These are phyloP conservation scores for Sugiyamaella floridensis DNA, from an alignment of 805 yeast species.

Conservation along the genomic window DNA sequence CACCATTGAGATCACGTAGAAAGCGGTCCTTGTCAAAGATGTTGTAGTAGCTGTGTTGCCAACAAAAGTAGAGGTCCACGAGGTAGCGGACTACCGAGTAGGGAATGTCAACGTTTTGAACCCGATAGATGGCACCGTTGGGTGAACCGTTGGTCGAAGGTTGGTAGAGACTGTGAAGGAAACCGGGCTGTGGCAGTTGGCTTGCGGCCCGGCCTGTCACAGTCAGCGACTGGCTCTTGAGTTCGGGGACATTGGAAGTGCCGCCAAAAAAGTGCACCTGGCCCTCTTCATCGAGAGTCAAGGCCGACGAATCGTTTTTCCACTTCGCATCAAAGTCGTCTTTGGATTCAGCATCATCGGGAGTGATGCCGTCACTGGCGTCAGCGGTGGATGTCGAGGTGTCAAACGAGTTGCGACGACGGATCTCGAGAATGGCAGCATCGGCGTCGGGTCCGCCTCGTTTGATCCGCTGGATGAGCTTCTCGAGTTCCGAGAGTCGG, in stretches of 20 bases:
- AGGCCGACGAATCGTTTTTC: constrained; percentile 8
- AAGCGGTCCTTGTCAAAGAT: constrained; percentile 16
- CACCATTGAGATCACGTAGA: constrained; percentile 12
- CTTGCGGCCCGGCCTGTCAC: constrained; percentile 4
- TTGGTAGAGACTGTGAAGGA: constrained; percentile 1
- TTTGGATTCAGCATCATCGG: constrained; percentile 1
- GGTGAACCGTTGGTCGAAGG: neutral
- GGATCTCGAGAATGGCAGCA: constrained; percentile 12
- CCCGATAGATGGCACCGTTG: constrained; percentile 1
- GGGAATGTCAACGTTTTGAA: constrained; percentile 10
- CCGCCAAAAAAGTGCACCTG: constrained; percentile 18
- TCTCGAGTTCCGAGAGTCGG: constrained; percentile 7
- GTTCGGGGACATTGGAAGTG: constrained; percentile 15
- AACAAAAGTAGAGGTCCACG: constrained; percentile 17
- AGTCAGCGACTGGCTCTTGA: constrained; percentile 5
- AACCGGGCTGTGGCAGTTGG: neutral
- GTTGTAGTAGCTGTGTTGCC: constrained; percentile 19
- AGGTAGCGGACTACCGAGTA: constrained; percentile 10
- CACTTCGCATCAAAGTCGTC: constrained; percentile 6
- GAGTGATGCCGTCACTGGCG: neutral
- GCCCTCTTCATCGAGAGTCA: constrained; percentile 16
- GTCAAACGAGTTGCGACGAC: constrained; percentile 1
- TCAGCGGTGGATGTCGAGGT: neutral
- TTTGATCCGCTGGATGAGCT: constrained; percentile 8
- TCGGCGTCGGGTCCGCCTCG: constrained; percentile 12